Percentiles rank a stretch among this genome's conserved stretches.
phyloP scores from a whole-genome alignment of 495 filamentous ascomycete genomes.

The Aspergillus nidulans region DNA sequence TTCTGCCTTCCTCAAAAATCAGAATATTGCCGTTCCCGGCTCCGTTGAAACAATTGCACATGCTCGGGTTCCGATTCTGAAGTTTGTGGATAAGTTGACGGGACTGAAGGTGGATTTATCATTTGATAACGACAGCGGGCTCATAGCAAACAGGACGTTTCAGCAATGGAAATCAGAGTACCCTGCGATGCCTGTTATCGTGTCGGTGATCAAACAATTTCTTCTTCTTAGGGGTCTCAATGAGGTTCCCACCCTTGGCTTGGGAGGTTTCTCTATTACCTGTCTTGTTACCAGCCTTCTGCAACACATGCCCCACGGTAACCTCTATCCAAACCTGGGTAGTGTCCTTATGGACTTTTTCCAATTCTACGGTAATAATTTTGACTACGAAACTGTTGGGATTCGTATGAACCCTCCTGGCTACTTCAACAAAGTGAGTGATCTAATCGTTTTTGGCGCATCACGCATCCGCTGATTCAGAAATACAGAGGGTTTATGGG shows the following conservation, averaged over 20 bases:
- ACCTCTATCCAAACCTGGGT: conserved; percentile 64
- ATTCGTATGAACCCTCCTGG: conserved; percentile 71
- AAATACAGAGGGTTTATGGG: conserved; percentile 18
- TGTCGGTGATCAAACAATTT: conserved; percentile 87
- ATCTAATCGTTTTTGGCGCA: neutral
- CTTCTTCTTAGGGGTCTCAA: conserved; percentile 83
- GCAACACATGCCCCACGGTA: conserved; percentile 65
- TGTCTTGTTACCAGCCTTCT: conserved; percentile 88
- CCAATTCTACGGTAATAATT: conserved; percentile 77
- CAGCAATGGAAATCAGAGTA: conserved; percentile 69
- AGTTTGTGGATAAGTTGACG: conserved; percentile 72
- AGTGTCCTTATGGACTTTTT: conserved; percentile 80
- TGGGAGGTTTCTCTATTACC: conserved; percentile 92
- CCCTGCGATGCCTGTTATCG: conserved; percentile 77
- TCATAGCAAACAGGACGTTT: conserved; percentile 75
- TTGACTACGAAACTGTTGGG: conserved; percentile 60
- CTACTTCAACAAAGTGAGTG: conserved; percentile 66
- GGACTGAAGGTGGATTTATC: conserved; percentile 82
- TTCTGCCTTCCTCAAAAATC: conserved; percentile 40
- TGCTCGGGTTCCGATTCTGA: conserved; percentile 90
- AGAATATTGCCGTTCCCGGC: conserved; percentile 44
- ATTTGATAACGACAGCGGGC: conserved; percentile 83
- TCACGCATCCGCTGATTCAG: neutral
- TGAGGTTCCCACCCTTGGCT: conserved; percentile 81
- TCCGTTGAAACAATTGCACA: conserved; percentile 59